Conservation (phyloP, 2,329 filamentous ascomycete species). For the Elsinoe australis region DNA sequence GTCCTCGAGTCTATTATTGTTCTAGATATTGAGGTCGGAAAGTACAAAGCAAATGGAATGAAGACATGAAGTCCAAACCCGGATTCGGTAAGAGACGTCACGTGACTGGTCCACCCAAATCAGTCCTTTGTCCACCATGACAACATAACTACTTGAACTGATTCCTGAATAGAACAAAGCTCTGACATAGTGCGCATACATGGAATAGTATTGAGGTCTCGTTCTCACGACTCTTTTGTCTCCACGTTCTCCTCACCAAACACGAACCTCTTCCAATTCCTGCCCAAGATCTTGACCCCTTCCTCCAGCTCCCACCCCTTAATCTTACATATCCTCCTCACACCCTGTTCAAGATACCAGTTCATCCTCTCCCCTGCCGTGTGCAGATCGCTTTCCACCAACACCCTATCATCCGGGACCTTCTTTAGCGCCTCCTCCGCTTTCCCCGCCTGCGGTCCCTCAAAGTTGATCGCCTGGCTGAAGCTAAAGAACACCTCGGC, state of each 20-base stretch:
- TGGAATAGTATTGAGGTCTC: too few relatives aligned
- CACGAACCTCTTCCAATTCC: slow-evolving; percentile 72
- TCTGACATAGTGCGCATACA: too few relatives aligned
- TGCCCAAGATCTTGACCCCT: slow-evolving; percentile 58
- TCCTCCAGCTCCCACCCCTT: slow-evolving; percentile 70
- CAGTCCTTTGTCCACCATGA: too few relatives aligned
- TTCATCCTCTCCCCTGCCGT: slow-evolving; percentile 78
- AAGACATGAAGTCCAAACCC: too few relatives aligned
- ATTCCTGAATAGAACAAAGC: too few relatives aligned
- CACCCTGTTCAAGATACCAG: slow-evolving; percentile 62
- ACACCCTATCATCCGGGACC: slow-evolving; percentile 67
- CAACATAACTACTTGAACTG: too few relatives aligned
- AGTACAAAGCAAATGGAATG: too few relatives aligned
- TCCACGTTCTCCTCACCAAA: slow-evolving; percentile 44
- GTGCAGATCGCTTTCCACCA: slow-evolving; percentile 89
- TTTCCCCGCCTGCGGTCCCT: slow-evolving; percentile 45
- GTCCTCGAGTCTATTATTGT: too few relatives aligned
- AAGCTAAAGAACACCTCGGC: slow-evolving; percentile 81
- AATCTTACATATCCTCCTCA: slow-evolving; percentile 65
- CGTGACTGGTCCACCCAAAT: too few relatives aligned
- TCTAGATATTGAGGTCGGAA: too few relatives aligned
- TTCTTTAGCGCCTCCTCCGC: slow-evolving; percentile 60
- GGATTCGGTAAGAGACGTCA: too few relatives aligned
- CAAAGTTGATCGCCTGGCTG: slow-evolving; percentile 73
- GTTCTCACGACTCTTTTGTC: not conserved